Conservation (phyloP, 108 stramenopile genomes). For the Conticribra guillardii region DNA sequence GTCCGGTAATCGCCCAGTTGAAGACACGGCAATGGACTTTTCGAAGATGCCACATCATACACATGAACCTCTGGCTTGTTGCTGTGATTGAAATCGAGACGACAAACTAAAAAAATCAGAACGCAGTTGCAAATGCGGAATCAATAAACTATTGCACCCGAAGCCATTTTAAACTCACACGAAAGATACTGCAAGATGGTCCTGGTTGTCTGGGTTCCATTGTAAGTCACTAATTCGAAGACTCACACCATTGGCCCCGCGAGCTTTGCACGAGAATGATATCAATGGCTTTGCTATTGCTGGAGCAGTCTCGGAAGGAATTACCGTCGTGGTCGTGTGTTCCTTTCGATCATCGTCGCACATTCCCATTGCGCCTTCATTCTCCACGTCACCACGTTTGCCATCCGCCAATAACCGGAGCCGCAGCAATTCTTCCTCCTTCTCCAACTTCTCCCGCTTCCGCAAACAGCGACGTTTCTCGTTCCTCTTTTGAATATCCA, state of each 20-base stretch:
- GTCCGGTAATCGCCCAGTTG: constrained; percentile 13
- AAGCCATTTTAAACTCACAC: constrained; percentile 11
- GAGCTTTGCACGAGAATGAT: constrained; percentile 20
- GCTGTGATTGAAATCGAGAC: too few species aligned
- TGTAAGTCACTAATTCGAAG: constrained; percentile 37
- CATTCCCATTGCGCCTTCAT: too few species aligned
- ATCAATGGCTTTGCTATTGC: constrained; percentile 22
- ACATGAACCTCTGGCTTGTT: constrained; percentile 37
- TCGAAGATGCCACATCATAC: constrained; percentile 30
- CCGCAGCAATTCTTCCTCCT: not conserved
- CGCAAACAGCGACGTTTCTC: constrained; percentile 3
- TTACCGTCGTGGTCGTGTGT: not conserved
- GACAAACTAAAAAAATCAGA: not conserved
- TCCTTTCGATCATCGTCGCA: not conserved
- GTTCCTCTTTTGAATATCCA: constrained; percentile 39
- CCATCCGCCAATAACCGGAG: not conserved
- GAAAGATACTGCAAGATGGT: constrained; percentile 44
- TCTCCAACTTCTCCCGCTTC: not conserved
- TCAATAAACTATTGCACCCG: not conserved
- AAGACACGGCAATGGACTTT: constrained; percentile 34
- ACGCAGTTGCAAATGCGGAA: not conserved
- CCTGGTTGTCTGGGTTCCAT: constrained; percentile 50
- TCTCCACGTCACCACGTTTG: too few species aligned
- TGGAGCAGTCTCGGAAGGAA: not conserved
- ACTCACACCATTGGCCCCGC: not conserved